phyloP scores from a whole-genome alignment of 1,284 basidiomycete genomes.

The Cryptococcus hybrid region DNA sequence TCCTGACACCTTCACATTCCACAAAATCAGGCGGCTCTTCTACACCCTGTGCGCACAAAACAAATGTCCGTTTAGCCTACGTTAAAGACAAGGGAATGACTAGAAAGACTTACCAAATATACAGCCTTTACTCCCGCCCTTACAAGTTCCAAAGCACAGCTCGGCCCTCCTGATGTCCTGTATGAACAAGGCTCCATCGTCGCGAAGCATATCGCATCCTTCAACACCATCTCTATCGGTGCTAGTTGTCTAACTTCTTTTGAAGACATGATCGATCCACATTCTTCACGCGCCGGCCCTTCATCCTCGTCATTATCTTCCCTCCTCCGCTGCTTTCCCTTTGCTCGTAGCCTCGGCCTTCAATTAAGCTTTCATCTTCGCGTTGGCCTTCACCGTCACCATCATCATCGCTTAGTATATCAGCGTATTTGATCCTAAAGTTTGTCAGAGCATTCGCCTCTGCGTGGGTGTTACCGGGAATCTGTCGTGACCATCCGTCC shows the following conservation, averaged over 20 bases:
- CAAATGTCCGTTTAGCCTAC: neutral
- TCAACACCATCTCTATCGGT: slow-evolving; percentile 56
- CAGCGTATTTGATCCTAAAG: slow-evolving; percentile 53
- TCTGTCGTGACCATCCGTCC: slow-evolving; percentile 87
- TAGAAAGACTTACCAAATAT: slow-evolving; percentile 57
- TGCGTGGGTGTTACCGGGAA: slow-evolving; percentile 94
- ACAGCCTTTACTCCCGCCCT: slow-evolving; percentile 69
- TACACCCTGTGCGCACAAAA: slow-evolving; percentile 58
- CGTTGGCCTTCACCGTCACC: too few relatives aligned
- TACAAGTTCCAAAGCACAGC: slow-evolving; percentile 85
- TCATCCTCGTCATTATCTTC: too few relatives aligned
- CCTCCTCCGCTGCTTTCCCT: too few relatives aligned
- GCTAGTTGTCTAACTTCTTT: slow-evolving; percentile 25
- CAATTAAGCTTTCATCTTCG: too few relatives aligned
- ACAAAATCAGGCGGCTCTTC: slow-evolving; percentile 96
- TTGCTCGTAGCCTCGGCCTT: too few relatives aligned
- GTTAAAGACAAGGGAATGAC: neutral
- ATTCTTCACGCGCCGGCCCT: too few relatives aligned
- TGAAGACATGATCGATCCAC: slow-evolving; percentile 29
- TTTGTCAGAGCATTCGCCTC: slow-evolving; percentile 93
- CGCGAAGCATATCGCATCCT: slow-evolving; percentile 64
- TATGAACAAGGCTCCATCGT: slow-evolving; percentile 97
- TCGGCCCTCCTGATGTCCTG: slow-evolving; percentile 78
- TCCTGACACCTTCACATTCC: slow-evolving; percentile 79
- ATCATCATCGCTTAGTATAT: slow-evolving; percentile 17